Base-by-base conservation (phyloP, 257 asterid genomes). In the Penstemon barbatus region DNA sequence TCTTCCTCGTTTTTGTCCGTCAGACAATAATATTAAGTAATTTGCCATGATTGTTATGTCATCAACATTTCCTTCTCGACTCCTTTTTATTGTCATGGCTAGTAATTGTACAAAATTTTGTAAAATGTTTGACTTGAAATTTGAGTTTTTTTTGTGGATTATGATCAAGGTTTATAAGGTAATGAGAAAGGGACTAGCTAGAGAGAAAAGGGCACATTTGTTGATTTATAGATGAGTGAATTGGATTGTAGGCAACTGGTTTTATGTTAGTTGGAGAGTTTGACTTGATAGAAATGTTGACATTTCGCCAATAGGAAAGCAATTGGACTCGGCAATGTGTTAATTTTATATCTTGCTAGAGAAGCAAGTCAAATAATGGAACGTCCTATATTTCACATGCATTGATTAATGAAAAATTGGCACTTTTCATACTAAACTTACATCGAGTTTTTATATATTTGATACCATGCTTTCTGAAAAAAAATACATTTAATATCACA, bases 1-100 rank as follows among this genome's bases (percentile, higher is more conserved):
- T 4, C 11, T 57, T 1, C 2, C 6, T 49, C n/a, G 54, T 12
- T 49, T 9, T 49, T 9, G 54, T 49, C 15, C 15, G 33, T 56
- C 57, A 50, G 89, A 83, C 8, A 86, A 45, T 1, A 80, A 11
- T 72, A 83, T 70, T 63, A 86, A 63, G 58, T 62, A 86, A 51
- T 79, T 79, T 4, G 87, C 78, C 79, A 79, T 74, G 74, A 51
- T 55, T 48, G 75, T 77, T 62, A 73, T 44, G 65, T 54, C 64
- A 41, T 49, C 58, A 37, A 25, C 18, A 11, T 65, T 72, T 11
- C 8, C 68, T 69, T 82, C 80, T 68, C 82, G 63, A 15, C 53
- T 58, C 69, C 84, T 79, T 60, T 82, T 82, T 50, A 38, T 58
- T 11, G 53, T 37, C 75, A 71, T 71, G 61, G 46, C 6, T 1